Base-by-base conservation (phyloP, 768 basidiomycete species). In the Psilocybe cubensis region DNA sequence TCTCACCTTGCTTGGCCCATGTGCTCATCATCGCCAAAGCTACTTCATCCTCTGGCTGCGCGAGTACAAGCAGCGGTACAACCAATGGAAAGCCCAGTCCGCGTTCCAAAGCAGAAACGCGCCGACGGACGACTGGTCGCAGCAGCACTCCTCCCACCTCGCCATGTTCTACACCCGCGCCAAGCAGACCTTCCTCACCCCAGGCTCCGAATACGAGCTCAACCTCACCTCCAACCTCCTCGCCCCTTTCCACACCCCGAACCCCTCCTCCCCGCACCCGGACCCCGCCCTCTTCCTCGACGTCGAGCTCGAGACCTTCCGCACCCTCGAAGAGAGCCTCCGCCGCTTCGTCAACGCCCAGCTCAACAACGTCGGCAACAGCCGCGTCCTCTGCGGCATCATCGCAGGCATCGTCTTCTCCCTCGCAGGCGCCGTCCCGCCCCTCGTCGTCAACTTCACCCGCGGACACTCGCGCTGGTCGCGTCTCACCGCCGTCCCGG, bases 41-140 rank as follows among this genome's bases (percentile, higher is more conserved):
- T 92, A 92, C 65, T 92, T 92, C 66, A 80, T 83, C n/a, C 83
- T 92, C 48, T 92, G 90, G 90, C 76, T 92, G 27, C 83, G 83
- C 59, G 91, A 92, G 62, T 92, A 92, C 63, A 85, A 82, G 10
- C 62, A 69, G 24, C 75, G 78, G 56, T 75, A 81, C 60, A 67
- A 70, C 43, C 79, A 80, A 67, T 83, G 76, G 79, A 71, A 70
- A 53, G 72, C 70, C 12, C 72, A 71, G 18, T 61, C 65, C 35
- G 74, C 70, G 60, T 73, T 68, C 28, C 76, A 67, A 59, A 69
- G 57, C 59, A 69, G 72, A 28, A 59, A 62, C 60, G 65, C 65
- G 21, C 66, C 61, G 4, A 59, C 69, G 3, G 70, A 75, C 25
- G 70, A 71, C 27, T 76, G 71, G 68, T 76, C 79, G 0, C 65